A percentile compares a stretch with the other conserved stretches of the same genome.
phyloP scores from a whole-genome alignment of 495 filamentous ascomycete genomes.

The Xylaria sp. region DNA sequence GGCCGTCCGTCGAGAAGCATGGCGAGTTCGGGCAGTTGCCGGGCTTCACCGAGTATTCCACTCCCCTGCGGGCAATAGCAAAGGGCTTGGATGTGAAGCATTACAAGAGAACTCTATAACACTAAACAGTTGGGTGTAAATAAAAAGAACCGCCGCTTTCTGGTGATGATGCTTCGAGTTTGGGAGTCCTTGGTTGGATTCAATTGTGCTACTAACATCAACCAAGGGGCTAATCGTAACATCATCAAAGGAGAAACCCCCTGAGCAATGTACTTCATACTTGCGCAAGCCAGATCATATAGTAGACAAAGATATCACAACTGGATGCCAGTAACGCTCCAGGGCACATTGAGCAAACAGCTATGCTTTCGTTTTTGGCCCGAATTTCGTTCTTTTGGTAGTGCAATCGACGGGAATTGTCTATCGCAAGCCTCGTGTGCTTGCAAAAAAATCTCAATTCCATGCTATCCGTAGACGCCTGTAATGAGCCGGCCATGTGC shows the following conservation, averaged over 20 bases:
- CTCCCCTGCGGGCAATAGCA: conserved; percentile 40
- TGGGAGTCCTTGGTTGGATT: not conserved
- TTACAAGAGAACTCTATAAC: conserved; percentile 43
- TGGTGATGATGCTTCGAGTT: not conserved
- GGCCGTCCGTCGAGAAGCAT: conserved; percentile 56
- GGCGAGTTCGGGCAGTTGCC: conserved; percentile 47
- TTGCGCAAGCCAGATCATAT: not conserved
- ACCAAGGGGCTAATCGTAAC: not conserved
- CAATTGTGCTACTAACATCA: not conserved
- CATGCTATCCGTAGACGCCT: conserved; percentile 53
- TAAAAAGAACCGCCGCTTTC: not conserved
- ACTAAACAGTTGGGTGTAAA: conserved; percentile 14
- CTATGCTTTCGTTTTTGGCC: conserved; percentile 19
- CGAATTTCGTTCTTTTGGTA: conserved; percentile 31
- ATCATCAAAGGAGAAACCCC: not conserved
- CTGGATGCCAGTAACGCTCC: not conserved
- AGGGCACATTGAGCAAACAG: not conserved
- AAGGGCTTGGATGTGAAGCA: conserved; percentile 54
- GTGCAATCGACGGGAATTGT: conserved; percentile 44
- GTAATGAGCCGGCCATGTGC: conserved; percentile 22
- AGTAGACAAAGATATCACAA: conserved; percentile 3
- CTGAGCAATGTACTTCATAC: not conserved
- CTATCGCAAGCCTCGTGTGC: conserved; percentile 38
- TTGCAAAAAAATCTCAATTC: conserved; percentile 43
- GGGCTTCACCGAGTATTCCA: conserved; percentile 47